Conservation (phyloP, 1,139 yeast genomes). For the Kurtzmaniella natalensis region DNA sequence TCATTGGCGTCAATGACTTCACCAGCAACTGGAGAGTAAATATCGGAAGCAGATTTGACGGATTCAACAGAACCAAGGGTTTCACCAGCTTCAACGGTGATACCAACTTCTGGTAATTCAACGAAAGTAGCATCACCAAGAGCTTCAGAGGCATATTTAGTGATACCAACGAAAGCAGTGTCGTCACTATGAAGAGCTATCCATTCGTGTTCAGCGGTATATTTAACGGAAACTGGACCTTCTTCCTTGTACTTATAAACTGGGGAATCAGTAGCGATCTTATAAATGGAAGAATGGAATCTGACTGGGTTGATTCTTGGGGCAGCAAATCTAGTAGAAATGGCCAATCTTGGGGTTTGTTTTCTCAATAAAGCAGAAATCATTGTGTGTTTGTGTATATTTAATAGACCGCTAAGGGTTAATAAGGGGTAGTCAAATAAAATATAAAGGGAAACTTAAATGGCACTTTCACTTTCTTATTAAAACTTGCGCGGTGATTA, state of each 20-base stretch:
- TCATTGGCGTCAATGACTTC: constrained; percentile 71
- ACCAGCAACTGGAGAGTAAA: constrained; percentile 84
- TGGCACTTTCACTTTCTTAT: background rate
- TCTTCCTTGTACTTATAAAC: constrained; percentile 47
- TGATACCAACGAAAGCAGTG: constrained; percentile 83
- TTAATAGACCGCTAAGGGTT: too few species aligned
- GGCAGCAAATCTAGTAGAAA: background rate
- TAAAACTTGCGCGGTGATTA: constrained; percentile 1
- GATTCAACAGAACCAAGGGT: constrained; percentile 90
- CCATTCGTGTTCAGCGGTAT: constrained; percentile 96
- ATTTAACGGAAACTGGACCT: constrained; percentile 56
- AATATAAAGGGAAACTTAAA: background rate
- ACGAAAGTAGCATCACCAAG: constrained; percentile 94
- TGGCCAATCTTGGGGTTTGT: constrained; percentile 12
- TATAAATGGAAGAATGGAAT: constrained; percentile 41
- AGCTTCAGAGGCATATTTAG: constrained; percentile 96
- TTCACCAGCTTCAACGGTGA: constrained; percentile 66
- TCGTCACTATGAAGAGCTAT: constrained; percentile 81
- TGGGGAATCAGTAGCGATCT: constrained; percentile 47
- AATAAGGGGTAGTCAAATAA: too few species aligned
- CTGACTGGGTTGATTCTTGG: constrained; percentile 13
- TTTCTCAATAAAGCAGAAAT: constrained; percentile 6
- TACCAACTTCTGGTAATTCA: constrained; percentile 81
- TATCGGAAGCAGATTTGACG: constrained; percentile 91
- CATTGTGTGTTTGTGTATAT: constrained; percentile 3